Evolutionary conservation across 2,329 filamentous ascomycete genomes (phyloP).

Genomic region (Arthrobotrys musiformis): DNA sequence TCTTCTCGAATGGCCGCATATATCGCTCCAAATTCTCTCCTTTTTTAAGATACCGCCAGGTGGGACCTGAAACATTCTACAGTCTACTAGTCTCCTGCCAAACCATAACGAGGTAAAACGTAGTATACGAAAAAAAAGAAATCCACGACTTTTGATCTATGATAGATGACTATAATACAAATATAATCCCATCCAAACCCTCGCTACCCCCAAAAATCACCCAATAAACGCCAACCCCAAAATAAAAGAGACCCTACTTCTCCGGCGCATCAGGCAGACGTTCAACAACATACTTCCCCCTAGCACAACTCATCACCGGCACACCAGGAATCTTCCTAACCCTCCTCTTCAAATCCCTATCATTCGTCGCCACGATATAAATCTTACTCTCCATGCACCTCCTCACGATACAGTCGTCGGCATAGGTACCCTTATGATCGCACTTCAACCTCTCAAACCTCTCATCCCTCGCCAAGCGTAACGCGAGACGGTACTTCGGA

Average conservation of each 20-base stretch:
- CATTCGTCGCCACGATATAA: slow-evolving; percentile 78
- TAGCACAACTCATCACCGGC: slow-evolving; percentile 66
- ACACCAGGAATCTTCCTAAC: slow-evolving; percentile 82
- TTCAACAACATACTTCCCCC: slow-evolving; percentile 75
- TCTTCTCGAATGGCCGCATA: too few relatives aligned
- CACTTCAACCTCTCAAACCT: slow-evolving; percentile 86
- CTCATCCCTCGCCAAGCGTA: slow-evolving; percentile 88
- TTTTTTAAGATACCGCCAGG: too few relatives aligned
- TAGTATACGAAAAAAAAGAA: too few relatives aligned
- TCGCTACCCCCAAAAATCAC: too few relatives aligned
- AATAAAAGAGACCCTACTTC: too few relatives aligned
- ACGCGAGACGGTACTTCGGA: slow-evolving; percentile 84
- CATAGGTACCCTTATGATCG: slow-evolving; percentile 88
- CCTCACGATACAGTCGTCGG: slow-evolving; percentile 86
- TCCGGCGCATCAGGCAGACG: slow-evolving; percentile 85
- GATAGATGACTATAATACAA: too few relatives aligned
- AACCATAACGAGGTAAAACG: too few relatives aligned
- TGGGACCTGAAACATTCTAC: too few relatives aligned
- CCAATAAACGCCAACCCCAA: not conserved
- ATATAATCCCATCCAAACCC: too few relatives aligned
- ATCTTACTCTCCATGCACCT: slow-evolving; percentile 77
- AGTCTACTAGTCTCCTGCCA: too few relatives aligned
- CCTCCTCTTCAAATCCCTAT: slow-evolving; percentile 72
- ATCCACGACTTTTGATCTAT: too few relatives aligned
- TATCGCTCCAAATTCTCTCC: too few relatives aligned